A percentile compares a stretch with the other conserved stretches of the same genome.
These are phyloP conservation scores for Pseudopithomyces maydicus DNA, from an alignment of 2,329 filamentous ascomycete species.

Conservation along the genomic window DNA sequence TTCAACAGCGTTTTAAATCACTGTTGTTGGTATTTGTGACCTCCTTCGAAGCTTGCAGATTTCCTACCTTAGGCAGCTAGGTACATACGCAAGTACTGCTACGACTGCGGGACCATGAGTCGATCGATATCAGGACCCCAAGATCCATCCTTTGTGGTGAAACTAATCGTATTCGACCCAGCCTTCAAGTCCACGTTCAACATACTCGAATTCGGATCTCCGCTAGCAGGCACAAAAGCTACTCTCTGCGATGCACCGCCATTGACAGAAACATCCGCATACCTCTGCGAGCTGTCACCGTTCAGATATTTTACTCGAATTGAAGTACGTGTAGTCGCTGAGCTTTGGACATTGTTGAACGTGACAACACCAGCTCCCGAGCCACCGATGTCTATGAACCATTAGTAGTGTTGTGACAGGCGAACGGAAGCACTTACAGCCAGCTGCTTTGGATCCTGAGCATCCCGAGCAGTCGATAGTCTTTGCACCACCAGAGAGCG, in stretches of 20 bases:
- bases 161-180: slow-evolving; percentile 57
- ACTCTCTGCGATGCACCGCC: slow-evolving; percentile 53
- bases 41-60: too few species aligned
- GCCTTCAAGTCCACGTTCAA: slow-evolving; percentile 55
- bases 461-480: slow-evolving; percentile 57
- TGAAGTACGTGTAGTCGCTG: slow-evolving; percentile 54
- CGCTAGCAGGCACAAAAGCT: slow-evolving; percentile 60
- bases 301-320: slow-evolving; percentile 63
- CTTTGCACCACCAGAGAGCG: slow-evolving; percentile 53
- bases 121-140: slow-evolving; percentile 61
- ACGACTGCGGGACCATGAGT: slow-evolving; percentile 58
- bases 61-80: too few species aligned
- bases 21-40: too few species aligned
- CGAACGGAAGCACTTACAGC: slow-evolving; percentile 39
- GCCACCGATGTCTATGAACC: slow-evolving; percentile 31
- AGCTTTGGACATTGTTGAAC: slow-evolving; percentile 54
- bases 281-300: slow-evolving; percentile 58
- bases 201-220: slow-evolving; percentile 53
- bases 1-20: too few species aligned
- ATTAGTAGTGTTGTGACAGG: neutral
- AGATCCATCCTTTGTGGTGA: slow-evolving; percentile 50
- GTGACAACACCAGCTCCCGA: slow-evolving; percentile 56
- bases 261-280: slow-evolving; percentile 62
- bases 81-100: neutral
- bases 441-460: slow-evolving; percentile 56